Evolutionary conservation across 2,329 filamentous ascomycete species (phyloP).

Genomic region (Pyricularia sp.): DNA sequence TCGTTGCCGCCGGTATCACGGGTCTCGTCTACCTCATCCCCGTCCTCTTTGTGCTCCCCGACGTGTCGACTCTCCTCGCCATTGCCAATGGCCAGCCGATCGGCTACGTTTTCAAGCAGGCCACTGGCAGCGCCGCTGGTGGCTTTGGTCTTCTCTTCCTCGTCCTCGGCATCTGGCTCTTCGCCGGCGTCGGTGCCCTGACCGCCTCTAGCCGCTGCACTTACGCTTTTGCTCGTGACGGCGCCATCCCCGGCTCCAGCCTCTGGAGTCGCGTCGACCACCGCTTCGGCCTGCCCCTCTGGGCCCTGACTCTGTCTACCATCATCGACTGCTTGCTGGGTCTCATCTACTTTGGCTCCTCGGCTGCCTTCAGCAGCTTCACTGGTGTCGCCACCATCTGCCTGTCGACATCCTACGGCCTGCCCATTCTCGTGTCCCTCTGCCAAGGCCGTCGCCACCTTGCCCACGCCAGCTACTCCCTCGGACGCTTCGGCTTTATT

Average conservation of each 20-base stretch:
- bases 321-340: conserved; percentile 44
- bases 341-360: conserved; percentile 43
- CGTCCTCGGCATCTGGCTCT: conserved; percentile 53
- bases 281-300: conserved; percentile 37
- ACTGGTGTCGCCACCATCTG: conserved; percentile 51
- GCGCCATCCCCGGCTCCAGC: conserved; percentile 31
- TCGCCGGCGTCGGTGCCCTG: conserved; percentile 43
- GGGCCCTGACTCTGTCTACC: conserved; percentile 47
- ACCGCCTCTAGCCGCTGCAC: conserved; percentile 50
- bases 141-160: conserved; percentile 48
- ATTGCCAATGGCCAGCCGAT: neutral
- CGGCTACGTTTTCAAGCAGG: neutral
- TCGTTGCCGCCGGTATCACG: conserved; percentile 56
- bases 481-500: conserved; percentile 44
- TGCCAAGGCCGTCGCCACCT: conserved; percentile 16
- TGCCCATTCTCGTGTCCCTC: conserved; percentile 45
- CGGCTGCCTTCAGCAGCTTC: conserved; percentile 46
- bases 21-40: conserved; percentile 61
- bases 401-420: conserved; percentile 47
- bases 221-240: conserved; percentile 47
- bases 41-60: conserved; percentile 58
- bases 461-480: conserved; percentile 36
- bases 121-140: conserved; percentile 18
- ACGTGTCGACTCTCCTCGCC: conserved; percentile 26
- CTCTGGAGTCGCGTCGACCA: conserved; percentile 46